Evolutionary conservation across 495 filamentous ascomycete species (phyloP).

Genomic region (Umbilicaria muhlenbergii): DNA sequence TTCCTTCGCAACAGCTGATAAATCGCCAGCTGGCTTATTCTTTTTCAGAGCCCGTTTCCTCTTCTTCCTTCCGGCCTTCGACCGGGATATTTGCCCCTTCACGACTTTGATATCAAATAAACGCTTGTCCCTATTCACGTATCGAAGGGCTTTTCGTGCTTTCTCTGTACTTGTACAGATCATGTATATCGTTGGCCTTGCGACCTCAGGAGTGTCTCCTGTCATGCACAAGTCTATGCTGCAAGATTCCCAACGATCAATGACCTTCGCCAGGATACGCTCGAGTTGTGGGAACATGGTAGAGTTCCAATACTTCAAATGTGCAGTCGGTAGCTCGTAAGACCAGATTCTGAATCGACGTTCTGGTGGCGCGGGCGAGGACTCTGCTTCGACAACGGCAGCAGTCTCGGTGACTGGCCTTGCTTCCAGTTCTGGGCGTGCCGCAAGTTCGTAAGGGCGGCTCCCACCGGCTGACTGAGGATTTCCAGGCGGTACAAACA

Average conservation of each 20-base stretch:
- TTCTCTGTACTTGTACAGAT: slow-evolving; percentile 57
- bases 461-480: neutral
- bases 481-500: no score
- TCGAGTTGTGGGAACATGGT: slow-evolving; percentile 57
- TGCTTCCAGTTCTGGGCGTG: no score
- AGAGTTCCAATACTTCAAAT: slow-evolving; percentile 55
- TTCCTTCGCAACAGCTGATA: slow-evolving; percentile 22
- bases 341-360: slow-evolving; percentile 10
- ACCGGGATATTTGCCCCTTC: slow-evolving; percentile 53
- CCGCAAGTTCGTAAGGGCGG: neutral
- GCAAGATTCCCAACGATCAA: slow-evolving; percentile 47
- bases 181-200: slow-evolving; percentile 60
- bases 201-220: slow-evolving; percentile 46
- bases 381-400: neutral
- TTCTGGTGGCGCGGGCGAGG: slow-evolving; percentile 1
- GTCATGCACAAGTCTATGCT: slow-evolving; percentile 61
- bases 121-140: slow-evolving; percentile 48
- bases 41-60: slow-evolving; percentile 5
- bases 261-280: slow-evolving; percentile 48
- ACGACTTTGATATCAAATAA: slow-evolving; percentile 44
- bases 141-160: slow-evolving; percentile 52
- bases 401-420: no score
- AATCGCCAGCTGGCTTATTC: slow-evolving; percentile 9
- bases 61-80: slow-evolving; percentile 35
- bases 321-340: slow-evolving; percentile 36